Evolutionary conservation across 2,329 filamentous ascomycete species (phyloP), one percentile per base, ranked within the genome.

Genomic region (Hymenoscyphus linearis): DNA sequence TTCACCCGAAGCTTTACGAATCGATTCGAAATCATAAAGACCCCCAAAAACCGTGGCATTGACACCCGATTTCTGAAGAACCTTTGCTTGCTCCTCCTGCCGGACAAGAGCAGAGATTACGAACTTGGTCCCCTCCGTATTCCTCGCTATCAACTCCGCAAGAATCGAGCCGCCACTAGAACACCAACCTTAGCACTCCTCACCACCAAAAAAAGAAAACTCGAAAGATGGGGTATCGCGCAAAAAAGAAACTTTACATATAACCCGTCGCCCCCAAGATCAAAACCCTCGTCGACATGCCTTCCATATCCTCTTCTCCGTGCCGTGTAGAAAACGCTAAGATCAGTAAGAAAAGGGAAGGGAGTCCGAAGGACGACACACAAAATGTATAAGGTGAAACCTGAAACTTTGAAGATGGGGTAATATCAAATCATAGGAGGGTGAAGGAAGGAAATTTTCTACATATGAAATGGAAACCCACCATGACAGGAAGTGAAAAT

Each of bases 51-150:
- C 52, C 1, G 69, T 26, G 1, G 65, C 53, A 6, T 44, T 64
- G 25, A 69, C 62, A 3, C 69, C 67, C 13, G 64, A 63, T 7
- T 66, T 64, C 37, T 60, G 37, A 7, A 72, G 59, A 16, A 63
- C 62, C 7, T 62, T 62, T n/a, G 65, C 67, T 40, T 70, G 68
- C 4, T 65, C 66, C 36, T 63, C 52, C 37, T 67, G 66, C 18
- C 70, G 62, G 4, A 72, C 66, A 0, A 71, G 61, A 2, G 65
- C 68, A 9, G 69, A 65, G 12, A 67, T 52, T 2, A 57, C 52
- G 14, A 50, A 58, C 26, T 58, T 27, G 22, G 56, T 27, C 1
- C 27, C 4, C 25, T 37, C 22, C 2, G 14, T 13, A 4, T 67
- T 60, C 10, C 58, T 25, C 14, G 63, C 44, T 3, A 61, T 37